Conservation (phyloP, 495 filamentous ascomycete genomes). For the Viridothelium virens region DNA sequence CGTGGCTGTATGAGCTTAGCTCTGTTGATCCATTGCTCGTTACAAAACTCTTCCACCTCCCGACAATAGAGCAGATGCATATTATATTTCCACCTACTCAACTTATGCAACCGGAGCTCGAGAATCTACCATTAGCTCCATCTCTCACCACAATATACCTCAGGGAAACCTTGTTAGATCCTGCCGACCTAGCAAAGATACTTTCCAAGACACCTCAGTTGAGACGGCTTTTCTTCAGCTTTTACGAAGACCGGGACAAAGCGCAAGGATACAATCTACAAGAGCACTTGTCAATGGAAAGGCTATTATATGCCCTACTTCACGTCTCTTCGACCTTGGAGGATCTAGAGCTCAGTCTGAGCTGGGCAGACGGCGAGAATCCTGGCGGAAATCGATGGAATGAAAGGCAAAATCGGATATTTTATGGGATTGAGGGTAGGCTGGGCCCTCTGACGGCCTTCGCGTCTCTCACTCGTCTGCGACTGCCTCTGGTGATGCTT, state of each 20-base stretch:
- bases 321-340: slow-evolving; percentile 1
- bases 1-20: not conserved
- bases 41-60: not conserved
- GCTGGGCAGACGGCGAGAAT: not conserved
- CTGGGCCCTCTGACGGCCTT: slow-evolving; percentile 7
- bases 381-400: slow-evolving; percentile 4
- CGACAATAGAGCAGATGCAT: not conserved
- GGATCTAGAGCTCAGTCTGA: not conserved
- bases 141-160: not conserved
- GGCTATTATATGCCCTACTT: not conserved
- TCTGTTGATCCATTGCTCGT: not conserved
- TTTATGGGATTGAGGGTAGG: slow-evolving; percentile 6
- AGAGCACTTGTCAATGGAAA: not conserved
- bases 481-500: slow-evolving; percentile 5
- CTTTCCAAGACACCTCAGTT: not conserved
- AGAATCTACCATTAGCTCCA: not conserved
- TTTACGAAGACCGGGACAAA: slow-evolving; percentile 5
- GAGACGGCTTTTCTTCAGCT: slow-evolving; percentile 6
- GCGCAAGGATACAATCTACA: not conserved
- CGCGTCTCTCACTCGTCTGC: slow-evolving; percentile 5
- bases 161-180: not conserved
- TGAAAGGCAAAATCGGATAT: slow-evolving; percentile 3
- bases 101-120: not conserved
- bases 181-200: slow-evolving; percentile 1
- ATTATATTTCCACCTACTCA: slow-evolving; percentile 3